Percentiles rank a stretch among this genome's conserved stretches.
phyloP scores from a whole-genome alignment of 148 eudicot species.

The Rhododendron mucronatum region DNA sequence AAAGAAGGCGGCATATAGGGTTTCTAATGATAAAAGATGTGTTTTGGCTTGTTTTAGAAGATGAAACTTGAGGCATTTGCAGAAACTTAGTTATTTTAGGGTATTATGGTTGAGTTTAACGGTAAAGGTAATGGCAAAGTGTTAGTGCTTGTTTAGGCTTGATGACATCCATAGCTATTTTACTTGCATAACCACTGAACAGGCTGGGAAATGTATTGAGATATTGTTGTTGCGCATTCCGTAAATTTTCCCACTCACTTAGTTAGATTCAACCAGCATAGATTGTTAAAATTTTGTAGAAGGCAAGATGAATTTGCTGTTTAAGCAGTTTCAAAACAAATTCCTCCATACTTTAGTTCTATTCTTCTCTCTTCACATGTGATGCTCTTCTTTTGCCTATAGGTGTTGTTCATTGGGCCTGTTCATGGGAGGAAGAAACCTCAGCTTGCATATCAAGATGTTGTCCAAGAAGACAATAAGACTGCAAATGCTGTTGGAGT shows the following conservation, averaged over 20 bases:
- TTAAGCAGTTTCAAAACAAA: neutral
- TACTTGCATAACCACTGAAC: neutral
- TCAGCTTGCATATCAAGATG: conserved; percentile 29
- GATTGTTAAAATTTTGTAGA: neutral
- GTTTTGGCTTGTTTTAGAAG: neutral
- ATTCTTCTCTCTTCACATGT: neutral
- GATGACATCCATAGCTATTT: neutral
- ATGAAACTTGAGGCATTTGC: neutral
- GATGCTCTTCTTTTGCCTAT: conserved; percentile 4
- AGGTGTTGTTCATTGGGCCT: conserved; percentile 87
- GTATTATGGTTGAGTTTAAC: neutral
- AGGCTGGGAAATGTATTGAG: neutral
- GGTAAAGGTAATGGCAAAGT: neutral
- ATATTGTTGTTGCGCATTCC: neutral
- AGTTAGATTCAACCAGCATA: neutral
- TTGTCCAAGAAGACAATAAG: conserved; percentile 23
- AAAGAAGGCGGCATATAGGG: neutral
- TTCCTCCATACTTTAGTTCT: neutral
- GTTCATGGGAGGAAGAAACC: conserved; percentile 59
- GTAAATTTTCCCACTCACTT: neutral
- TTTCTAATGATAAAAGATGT: neutral
- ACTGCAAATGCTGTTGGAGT: conserved; percentile 26
- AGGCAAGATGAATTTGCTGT: neutral
- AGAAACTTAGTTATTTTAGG: neutral
- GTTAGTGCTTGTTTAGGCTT: neutral